Evolutionary conservation across 2,329 filamentous ascomycete species (phyloP).

Genomic region (Calonectria multiphialidica): DNA sequence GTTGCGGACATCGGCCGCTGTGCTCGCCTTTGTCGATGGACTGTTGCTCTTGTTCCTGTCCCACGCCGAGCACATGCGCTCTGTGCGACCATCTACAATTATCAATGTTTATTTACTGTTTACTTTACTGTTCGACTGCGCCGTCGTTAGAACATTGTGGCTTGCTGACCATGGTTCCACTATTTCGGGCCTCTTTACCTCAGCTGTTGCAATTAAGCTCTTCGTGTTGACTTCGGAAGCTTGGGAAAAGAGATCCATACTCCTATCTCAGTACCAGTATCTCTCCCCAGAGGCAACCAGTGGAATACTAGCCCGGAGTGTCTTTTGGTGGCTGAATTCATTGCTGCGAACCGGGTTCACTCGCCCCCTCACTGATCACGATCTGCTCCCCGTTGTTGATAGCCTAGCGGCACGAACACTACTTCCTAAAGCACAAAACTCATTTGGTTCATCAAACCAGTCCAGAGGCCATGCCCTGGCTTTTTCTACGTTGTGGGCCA

Average conservation of each 20-base stretch:
- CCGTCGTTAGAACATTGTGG: neutral
- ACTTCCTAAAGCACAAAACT: neutral
- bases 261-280: slow-evolving; percentile 18
- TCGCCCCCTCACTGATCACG: slow-evolving; percentile 11
- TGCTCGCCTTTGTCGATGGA: slow-evolving; percentile 25
- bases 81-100: slow-evolving; percentile 23
- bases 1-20: slow-evolving; percentile 16
- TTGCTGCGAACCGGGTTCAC: slow-evolving; percentile 23
- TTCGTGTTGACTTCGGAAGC: slow-evolving; percentile 19
- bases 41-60: slow-evolving; percentile 16
- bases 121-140: slow-evolving; percentile 4
- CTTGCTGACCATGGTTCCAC: too few relatives aligned
- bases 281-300: slow-evolving; percentile 24
- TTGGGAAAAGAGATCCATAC: slow-evolving; percentile 24
- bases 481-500: neutral
- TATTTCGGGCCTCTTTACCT: neutral
- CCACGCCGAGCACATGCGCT: slow-evolving; percentile 25
- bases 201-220: slow-evolving; percentile 12
- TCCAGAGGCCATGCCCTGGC: neutral
- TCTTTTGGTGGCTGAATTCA: slow-evolving; percentile 30
- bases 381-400: neutral
- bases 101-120: slow-evolving; percentile 28
- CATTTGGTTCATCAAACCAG: neutral
- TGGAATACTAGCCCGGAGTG: slow-evolving; percentile 17
- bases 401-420: neutral